Base-by-base conservation (phyloP, 805 yeast species). In the Metschnikowia continentalis region DNA sequence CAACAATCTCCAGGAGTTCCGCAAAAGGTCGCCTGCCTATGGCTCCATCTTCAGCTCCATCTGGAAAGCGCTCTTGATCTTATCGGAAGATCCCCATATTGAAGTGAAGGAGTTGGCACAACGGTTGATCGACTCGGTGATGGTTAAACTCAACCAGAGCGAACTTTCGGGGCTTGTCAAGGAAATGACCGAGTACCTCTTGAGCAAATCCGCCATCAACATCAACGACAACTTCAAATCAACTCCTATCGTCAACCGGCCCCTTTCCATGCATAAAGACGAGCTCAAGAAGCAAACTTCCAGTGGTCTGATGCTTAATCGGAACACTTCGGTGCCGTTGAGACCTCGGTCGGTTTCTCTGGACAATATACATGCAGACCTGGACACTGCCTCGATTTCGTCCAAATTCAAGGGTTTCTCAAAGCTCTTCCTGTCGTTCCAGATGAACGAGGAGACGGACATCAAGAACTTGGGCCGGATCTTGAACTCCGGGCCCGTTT, bases 71-170 rank as follows among this genome's bases (percentile, higher is more conserved):
- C 65, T 92, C 33, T 72, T 94, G 43, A 82, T 89, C 26, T 68
- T 90, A 30, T 80, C 96, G 0, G 90, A 86, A 56, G 99, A 94
- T 66, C 96, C 98, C 0, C 94, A 86, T 65, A 70, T 79, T 35
- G 96, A 90, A 66, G 90, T 91, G 6, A 82, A 80, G 51, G 79
- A 79, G 44, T 74, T 81, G 53, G 92, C 97, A 0, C 84, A 83
- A 49, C 81, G 79, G 30, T 78, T 90, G 13, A 84, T 90, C 17
- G 97, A 90, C 64, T 82, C 77, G 54, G 82, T 90, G 20, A 71
- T 88, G 66, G 62, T 80, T 45, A 79, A 81, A 51, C 69, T 92
- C 47, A 78, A 82, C 54, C 83, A 84, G 45, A 78, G 89, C 54
- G 84, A 82, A 41, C 63, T 92, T 33, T 81, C 84, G 0, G 84